Evolutionary conservation across 371 early-diverging fungal genomes (phyloP), one percentile per base, ranked within the genome.

Genomic region (Actinomortierella wolfii): DNA sequence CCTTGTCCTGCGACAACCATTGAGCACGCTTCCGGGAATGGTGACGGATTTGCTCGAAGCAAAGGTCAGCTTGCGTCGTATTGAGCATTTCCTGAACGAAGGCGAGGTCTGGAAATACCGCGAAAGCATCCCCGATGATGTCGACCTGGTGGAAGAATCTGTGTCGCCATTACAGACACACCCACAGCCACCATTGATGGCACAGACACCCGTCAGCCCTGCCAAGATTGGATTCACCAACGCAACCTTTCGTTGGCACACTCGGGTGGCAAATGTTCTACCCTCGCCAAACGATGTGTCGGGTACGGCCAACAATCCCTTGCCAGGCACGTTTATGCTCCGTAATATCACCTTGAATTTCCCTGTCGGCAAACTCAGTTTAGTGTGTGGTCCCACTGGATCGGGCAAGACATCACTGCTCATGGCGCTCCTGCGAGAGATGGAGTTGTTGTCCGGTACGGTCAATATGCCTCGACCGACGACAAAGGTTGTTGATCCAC

Each of bases 341-440:
- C 62, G 56, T 29, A 43, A 62, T 40, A 40, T 68, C 18, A 63
- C 68, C 0, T 55, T 68, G 48, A 52, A 56, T 14, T 68, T 68
- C 41, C 68, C 68, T 25, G 48, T 68, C 20, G 68, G 68, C 21
- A 68, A 68, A 26, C 59, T 68, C 25, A 70, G 71, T 46, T 50
- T 70, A 42, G 49, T 70, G 47, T 77, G 83, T 15, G 89, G 92
- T 5, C 61, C 84, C 11, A 79, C 88, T 13, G 78, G 85, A 9
- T 77, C 80, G 28, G 92, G 90, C 0, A 92, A 91, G 61, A 81
- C 85, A 6, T 82, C 83, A 20, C 44, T 92, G 13, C 54, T 93
- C n/a, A 76, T 79, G 63, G 90, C 89, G 17, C 61, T 93, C 6
- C 59, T 92, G 2, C 89, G 91, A 3, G 85, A 85, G 50, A 81